These are phyloP conservation scores for Zea mays DNA, from an alignment of 176 grass and related monocot genomes.

Conservation along the genomic window DNA sequence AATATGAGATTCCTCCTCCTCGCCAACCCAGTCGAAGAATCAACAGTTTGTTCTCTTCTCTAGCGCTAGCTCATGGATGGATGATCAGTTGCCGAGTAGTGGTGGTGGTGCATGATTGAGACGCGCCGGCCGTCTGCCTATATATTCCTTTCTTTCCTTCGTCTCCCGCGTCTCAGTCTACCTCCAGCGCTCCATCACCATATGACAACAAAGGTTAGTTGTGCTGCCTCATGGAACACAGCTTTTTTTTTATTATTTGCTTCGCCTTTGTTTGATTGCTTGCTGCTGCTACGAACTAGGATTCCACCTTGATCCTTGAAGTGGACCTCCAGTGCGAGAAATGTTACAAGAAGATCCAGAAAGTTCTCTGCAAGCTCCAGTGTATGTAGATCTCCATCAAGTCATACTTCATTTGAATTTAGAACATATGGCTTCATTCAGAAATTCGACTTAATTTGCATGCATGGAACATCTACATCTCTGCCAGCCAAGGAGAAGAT, in stretches of 20 bases:
- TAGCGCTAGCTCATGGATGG: not conserved
- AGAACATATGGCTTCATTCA: too few relatives aligned
- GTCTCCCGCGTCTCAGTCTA: not conserved
- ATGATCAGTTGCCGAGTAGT: not conserved
- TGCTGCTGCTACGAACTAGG: conserved; percentile 2
- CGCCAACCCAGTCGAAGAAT: conserved; percentile 5
- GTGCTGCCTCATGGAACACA: not conserved
- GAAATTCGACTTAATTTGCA: not conserved
- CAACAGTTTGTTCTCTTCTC: conserved; percentile 4
- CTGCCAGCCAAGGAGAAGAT: conserved; percentile 45
- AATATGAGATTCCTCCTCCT: conserved; percentile 19
- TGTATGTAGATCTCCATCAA: not conserved
- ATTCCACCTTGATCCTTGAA: conserved; percentile 29
- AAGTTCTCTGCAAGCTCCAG: conserved; percentile 43
- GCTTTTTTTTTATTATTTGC: not conserved
- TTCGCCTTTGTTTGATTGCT: not conserved
- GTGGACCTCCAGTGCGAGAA: conserved; percentile 49
- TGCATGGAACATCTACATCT: not conserved
- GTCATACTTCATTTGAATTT: not conserved
- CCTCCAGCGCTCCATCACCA: conserved; percentile 14
- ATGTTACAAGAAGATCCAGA: conserved; percentile 56
- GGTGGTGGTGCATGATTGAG: not conserved
- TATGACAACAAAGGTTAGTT: conserved; percentile 42
- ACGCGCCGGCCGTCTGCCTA: not conserved
- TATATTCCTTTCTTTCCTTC: conserved; percentile 22